These are phyloP conservation scores for Pichia gijzeniarum DNA, from an alignment of 805 yeast genomes.

Conservation along the genomic window DNA sequence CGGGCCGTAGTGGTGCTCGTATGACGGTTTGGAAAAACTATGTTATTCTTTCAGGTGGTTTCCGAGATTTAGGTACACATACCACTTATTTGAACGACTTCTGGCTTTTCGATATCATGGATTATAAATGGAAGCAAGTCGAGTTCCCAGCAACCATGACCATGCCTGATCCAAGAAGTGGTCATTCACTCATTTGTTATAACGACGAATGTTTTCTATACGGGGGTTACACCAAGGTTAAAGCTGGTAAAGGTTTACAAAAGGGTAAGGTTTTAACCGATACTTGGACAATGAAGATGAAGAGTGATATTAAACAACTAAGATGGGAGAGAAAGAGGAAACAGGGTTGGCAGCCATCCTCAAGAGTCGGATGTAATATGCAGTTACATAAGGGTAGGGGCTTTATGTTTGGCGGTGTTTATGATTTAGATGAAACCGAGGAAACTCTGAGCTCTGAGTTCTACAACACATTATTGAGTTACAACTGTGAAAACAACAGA, in stretches of 20 bases:
- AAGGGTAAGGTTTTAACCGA: slow-evolving; percentile 88
- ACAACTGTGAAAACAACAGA: slow-evolving; percentile 78
- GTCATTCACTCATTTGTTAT: slow-evolving; percentile 75
- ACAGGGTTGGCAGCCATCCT: slow-evolving; percentile 85
- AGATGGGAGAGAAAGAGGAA: slow-evolving; percentile 88
- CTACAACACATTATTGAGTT: slow-evolving; percentile 73
- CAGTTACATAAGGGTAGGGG: slow-evolving; percentile 89
- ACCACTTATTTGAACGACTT: slow-evolving; percentile 80
- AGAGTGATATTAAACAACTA: slow-evolving; percentile 65
- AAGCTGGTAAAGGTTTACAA: slow-evolving; percentile 80
- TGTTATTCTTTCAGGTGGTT: slow-evolving; percentile 83
- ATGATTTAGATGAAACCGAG: slow-evolving; percentile 91
- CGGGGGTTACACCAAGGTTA: slow-evolving; percentile 94
- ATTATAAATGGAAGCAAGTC: slow-evolving; percentile 85
- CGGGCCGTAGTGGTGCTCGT: slow-evolving; percentile 88
- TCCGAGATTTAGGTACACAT: slow-evolving; percentile 78
- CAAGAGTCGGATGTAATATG: slow-evolving; percentile 93
- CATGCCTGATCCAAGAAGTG: slow-evolving; percentile 87
- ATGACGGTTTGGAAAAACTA: slow-evolving; percentile 89
- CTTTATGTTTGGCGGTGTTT: slow-evolving; percentile 90
- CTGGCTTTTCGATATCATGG: slow-evolving; percentile 89
- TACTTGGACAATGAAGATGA: slow-evolving; percentile 84
- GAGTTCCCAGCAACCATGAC: slow-evolving; percentile 78
- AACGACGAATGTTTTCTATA: slow-evolving; percentile 71
- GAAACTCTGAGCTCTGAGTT: slow-evolving; percentile 82